Evolutionary conservation across 345 rosid genomes (phyloP).

Genomic region (Eucalyptus polybractea): DNA sequence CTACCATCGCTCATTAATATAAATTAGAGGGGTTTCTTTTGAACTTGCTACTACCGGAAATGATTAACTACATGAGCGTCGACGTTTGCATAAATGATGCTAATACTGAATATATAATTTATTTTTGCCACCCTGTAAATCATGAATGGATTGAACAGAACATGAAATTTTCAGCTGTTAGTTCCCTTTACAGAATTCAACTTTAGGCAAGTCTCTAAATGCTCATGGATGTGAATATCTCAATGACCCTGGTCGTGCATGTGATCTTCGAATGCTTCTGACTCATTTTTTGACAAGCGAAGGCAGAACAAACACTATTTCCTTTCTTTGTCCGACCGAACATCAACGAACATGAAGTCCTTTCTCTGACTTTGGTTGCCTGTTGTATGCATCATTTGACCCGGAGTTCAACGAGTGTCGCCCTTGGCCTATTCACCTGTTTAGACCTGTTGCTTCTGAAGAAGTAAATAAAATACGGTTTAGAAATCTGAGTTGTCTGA

Average conservation of each 20-base stretch:
- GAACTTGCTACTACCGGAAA: background rate
- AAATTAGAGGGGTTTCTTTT: background rate
- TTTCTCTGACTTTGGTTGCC: background rate
- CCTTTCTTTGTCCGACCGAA: background rate
- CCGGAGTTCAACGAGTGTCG: background rate
- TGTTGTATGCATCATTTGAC: background rate
- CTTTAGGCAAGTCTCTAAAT: background rate
- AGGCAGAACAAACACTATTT: background rate
- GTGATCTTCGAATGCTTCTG: background rate
- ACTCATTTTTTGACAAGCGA: background rate
- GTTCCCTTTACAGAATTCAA: background rate
- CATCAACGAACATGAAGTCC: background rate
- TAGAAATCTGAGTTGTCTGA: background rate
- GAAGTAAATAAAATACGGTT: background rate
- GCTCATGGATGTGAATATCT: background rate
- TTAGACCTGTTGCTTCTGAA: background rate
- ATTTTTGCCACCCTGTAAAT: background rate
- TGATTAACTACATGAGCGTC: background rate
- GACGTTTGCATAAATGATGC: background rate
- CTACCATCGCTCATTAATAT: background rate
- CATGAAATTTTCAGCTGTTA: background rate
- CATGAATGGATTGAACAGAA: background rate
- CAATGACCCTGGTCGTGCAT: background rate
- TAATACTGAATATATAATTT: background rate
- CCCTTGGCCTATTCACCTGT: background rate